These are phyloP conservation scores for Mychonastes homosphaera DNA, from an alignment of 139 green algal genomes.

Conservation along the genomic window DNA sequence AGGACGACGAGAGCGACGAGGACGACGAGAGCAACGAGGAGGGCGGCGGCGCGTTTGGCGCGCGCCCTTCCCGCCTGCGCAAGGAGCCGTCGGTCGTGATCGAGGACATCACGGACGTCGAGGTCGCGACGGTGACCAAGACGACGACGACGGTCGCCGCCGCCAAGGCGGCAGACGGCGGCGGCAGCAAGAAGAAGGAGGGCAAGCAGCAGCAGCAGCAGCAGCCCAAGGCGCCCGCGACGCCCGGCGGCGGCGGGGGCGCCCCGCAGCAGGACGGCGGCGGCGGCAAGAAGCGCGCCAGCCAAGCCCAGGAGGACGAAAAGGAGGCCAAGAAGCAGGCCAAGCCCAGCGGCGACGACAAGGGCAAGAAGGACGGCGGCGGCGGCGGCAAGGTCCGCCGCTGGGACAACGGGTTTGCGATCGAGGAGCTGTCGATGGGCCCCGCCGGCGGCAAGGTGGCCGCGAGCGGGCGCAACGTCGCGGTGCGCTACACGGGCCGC, in stretches of 20 bases:
- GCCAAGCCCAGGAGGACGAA: no score
- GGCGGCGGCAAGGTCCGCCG: constrained; percentile 11
- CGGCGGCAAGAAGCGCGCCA: constrained; percentile 4
- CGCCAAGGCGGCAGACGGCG: neutral
- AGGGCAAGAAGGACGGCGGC: constrained; percentile 2
- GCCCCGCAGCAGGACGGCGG: neutral
- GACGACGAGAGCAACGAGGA: constrained; percentile 11
- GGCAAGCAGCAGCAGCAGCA: constrained; percentile 11
- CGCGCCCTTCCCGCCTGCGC: no score
- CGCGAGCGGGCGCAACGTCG: constrained; percentile 51
- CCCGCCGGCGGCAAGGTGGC: constrained; percentile 62
- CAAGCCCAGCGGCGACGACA: constrained; percentile 1
- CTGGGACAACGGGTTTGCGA: constrained; percentile 68
- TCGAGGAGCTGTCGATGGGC: constrained; percentile 49
- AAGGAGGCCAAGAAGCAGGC: neutral
- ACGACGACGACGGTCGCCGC: neutral
- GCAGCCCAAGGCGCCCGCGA: neutral
- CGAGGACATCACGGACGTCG: constrained; percentile 34
- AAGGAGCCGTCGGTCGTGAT: constrained; percentile 37
- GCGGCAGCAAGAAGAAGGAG: neutral
- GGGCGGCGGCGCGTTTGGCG: no score
- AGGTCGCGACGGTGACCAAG: constrained; percentile 7
- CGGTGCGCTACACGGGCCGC: constrained; percentile 60
- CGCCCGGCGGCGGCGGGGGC: neutral
- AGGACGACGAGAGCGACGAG: constrained; percentile 11